Base-by-base conservation (phyloP, 129 eudicot species). In the Chrysanthemum lavandulifolium region DNA sequence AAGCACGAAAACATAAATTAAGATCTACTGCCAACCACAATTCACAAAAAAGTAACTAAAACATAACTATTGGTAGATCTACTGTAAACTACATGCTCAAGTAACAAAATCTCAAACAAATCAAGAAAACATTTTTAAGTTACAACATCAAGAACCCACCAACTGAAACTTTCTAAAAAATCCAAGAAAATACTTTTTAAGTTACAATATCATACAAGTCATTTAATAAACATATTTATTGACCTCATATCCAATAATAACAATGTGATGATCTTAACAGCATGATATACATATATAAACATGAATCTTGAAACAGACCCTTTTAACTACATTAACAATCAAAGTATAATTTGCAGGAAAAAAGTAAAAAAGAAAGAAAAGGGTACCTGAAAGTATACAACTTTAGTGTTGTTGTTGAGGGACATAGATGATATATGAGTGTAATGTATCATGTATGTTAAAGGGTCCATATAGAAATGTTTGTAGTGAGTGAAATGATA, bases 341-440 rank as follows among this genome's bases (percentile, higher is more conserved):
- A 52, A 52, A 52, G 57, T 13, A 14, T 52, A 15, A 52, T 10
- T 52, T 52, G 19, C 10, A 4, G 14, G 40, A 61, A 21, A 60
- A 25, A 29, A 53, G 16, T 13, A 53, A 0, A 68, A 72, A 75
- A 56, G 62, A 73, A 57, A 73, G 72, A 79, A 61, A 72, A 83
- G 74, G 68, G 65, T 73, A 82, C 88, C 91, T 83, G 80, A 81
- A 85, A 80, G 69, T 79, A 81, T 74, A 84, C 36, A 78, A 76
- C 84, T 82, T 84, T 84, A 72, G 83, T 87, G 89, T 74, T 76
- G 66, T 82, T 67, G 82, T 65, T 81, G 78, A 75, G 53, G 61
- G 10, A 18, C 27, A 14, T 21, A 25, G 12, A 21, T 23, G 5
- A 57, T 57, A 40, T 49, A 54, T 36, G 66, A 50, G 79, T 40